Conservation (phyloP, 352 stramenopile species). For the Phytopythium kandeliae region DNA sequence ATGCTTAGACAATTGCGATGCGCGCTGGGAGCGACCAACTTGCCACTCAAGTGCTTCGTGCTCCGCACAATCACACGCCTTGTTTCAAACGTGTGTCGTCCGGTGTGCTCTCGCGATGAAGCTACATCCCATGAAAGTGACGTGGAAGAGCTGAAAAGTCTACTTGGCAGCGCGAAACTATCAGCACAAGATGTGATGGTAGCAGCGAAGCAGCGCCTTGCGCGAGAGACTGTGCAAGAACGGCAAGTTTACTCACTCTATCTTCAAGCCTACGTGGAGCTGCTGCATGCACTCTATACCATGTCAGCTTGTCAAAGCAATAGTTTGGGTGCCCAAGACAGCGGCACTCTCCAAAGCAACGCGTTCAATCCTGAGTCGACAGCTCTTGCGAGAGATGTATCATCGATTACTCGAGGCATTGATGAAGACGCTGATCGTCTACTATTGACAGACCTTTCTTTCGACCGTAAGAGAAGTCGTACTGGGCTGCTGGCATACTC, state of each 20-base stretch:
- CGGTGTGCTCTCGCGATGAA: not conserved
- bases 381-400: too few relatives aligned
- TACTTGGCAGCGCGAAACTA: constrained; percentile 8
- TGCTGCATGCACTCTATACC: constrained; percentile 28
- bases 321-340: not conserved
- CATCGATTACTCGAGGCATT: not conserved
- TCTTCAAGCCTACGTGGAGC: constrained; percentile 60
- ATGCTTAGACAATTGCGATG: constrained; percentile 18
- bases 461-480: constrained; percentile 65
- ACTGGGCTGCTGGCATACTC: constrained; percentile 55
- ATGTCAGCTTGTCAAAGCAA: too few relatives aligned
- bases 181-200: constrained; percentile 30
- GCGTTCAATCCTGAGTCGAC: too few relatives aligned
- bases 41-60: constrained; percentile 56
- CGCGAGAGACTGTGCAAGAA: constrained; percentile 51
- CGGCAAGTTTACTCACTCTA: constrained; percentile 65
- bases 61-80: constrained; percentile 48
- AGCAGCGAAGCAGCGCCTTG: constrained; percentile 43
- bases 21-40: constrained; percentile 39
- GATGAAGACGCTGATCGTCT: not conserved
- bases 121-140: not conserved
- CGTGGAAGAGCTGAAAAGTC: not conserved
- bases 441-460: constrained; percentile 6
- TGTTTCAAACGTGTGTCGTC: constrained; percentile 10
- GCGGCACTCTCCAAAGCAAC: too few relatives aligned